A percentile compares a stretch with the other conserved stretches of the same genome.
Conservation (phyloP, 164 flowering plant genomes). For the Annona squamosa region DNA sequence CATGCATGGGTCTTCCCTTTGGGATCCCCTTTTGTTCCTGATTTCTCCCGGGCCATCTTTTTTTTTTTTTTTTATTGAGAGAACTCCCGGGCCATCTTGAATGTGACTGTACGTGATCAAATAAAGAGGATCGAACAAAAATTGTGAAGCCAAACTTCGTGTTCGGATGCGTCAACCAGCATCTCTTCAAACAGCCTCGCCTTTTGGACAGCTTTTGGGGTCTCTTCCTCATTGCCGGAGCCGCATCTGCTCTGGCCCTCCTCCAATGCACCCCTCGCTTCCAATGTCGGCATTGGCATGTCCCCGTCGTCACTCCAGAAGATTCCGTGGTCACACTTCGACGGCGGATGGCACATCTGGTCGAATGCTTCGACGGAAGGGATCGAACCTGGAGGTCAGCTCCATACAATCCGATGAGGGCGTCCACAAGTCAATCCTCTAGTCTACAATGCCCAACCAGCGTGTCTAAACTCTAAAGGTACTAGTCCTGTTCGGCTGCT, state of each 20-base stretch:
- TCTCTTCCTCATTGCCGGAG: slow-evolving; percentile 39
- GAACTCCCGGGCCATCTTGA: slow-evolving; percentile 34
- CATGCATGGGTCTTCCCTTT: no score
- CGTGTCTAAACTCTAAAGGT: no score
- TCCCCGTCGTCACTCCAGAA: neutral
- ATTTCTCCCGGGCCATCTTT: slow-evolving; percentile 16
- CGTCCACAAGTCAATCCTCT: no score
- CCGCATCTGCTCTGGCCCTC: slow-evolving; percentile 23
- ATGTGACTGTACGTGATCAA: slow-evolving; percentile 21
- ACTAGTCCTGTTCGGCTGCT: no score
- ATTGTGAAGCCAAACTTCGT: slow-evolving; percentile 18
- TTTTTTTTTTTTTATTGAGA: no score
- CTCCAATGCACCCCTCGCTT: slow-evolving; percentile 14
- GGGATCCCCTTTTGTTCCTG: no score
- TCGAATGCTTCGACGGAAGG: slow-evolving; percentile 10
- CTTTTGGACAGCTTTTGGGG: slow-evolving; percentile 20
- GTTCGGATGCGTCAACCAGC: slow-evolving; percentile 2
- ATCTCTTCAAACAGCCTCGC: slow-evolving; percentile 8
- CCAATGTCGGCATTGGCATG: slow-evolving; percentile 14
- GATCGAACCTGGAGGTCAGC: neutral
- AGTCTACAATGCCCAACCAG: no score
- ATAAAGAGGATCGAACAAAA: slow-evolving; percentile 23
- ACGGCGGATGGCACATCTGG: slow-evolving; percentile 7
- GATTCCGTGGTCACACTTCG: slow-evolving; percentile 6
- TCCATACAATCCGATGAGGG: no score